These are phyloP conservation scores for Lasiodiplodia hormozganensis DNA, from an alignment of 2,329 filamentous ascomycete species.

Conservation along the genomic window DNA sequence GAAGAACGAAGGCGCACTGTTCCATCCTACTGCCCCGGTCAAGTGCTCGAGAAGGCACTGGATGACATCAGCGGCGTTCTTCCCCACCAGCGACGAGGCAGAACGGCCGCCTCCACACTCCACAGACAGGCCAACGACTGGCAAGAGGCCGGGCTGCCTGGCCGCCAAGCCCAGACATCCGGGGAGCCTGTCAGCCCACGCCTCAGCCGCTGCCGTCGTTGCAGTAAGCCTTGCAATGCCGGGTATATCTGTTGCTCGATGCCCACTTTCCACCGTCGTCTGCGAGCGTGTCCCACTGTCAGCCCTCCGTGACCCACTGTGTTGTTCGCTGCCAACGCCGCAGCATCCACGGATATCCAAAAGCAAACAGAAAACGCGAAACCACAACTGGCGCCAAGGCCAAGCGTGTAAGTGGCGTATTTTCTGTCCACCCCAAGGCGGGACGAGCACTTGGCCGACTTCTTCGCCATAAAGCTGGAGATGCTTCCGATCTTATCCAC, in stretches of 20 bases:
- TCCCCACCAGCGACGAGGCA: slow-evolving; percentile 2
- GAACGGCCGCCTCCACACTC: slow-evolving; percentile 4
- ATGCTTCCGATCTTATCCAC: not conserved
- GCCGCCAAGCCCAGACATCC: not conserved
- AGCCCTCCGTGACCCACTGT: not conserved
- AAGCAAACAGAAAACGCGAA: not conserved
- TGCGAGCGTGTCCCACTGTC: not conserved
- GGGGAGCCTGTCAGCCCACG: slow-evolving; percentile 16
- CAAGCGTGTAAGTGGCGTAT: slow-evolving; percentile 22
- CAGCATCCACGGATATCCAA: too few species aligned
- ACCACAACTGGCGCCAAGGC: not conserved
- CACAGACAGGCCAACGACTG: slow-evolving; percentile 1
- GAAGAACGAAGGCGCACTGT: not conserved
- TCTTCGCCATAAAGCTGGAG: slow-evolving; percentile 13
- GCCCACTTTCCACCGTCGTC: not conserved
- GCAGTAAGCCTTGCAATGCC: not conserved
- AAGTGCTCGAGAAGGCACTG: not conserved
- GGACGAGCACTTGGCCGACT: slow-evolving; percentile 2
- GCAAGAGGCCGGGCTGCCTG: not conserved
- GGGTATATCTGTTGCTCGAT: slow-evolving; percentile 5
- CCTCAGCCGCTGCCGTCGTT: slow-evolving; percentile 6
- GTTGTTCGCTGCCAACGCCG: too few species aligned
- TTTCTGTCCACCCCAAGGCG: slow-evolving; percentile 1
- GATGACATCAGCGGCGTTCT: slow-evolving; percentile 17
- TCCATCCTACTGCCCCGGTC: too few species aligned